Base-by-base conservation (phyloP, 305 asterid species). In the Fraxinus angustifolia region DNA sequence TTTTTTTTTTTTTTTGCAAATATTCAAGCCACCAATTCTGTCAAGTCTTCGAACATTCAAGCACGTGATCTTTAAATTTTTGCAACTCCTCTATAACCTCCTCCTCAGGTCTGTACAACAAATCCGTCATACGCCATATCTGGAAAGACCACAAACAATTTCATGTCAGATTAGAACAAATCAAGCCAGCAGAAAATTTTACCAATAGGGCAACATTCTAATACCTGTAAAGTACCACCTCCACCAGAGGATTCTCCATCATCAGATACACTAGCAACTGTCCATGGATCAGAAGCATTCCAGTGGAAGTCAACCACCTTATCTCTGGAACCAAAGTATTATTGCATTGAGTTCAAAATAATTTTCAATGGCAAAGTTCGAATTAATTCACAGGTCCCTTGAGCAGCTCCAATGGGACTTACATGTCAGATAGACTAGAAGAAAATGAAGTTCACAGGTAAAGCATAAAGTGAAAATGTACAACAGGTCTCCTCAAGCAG, bases 71-170 rank as follows among this genome's bases (percentile, higher is more conserved):
- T 81, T 93, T 95, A 79, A 95, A 95, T 21, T 90, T 89, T 50
- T 92, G 94, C 74, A 95, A 94, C 91, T 95, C 99, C 1, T 89
- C 85, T 81, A 93, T 33, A 23, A 93, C 99, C 75, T 93, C 98
- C 3, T 91, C 93, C 89, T 88, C 89, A 2, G 97, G 97, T 87
- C 99, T 87, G 87, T 95, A 93, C 42, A 95, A 78, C 76, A 95
- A 89, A 91, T 95, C 99, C 0, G 89, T 91, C 97, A 93, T 95
- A 0, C 99, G 97, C 99, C 99, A 95, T 86, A 95, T 83, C 99
- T 93, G 93, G 88, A 85, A 76, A 28, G 16, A 78, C 72, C 38
- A 23, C 19, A 28, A 68, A 48, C 35, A 28, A 71, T n/a, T 7
- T 38, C 75, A 14, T 56, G 80, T 78, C 3, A 8, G 36, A 3